Percentiles rank a stretch among this genome's conserved stretches.
phyloP scores from a whole-genome alignment of 768 basidiomycete genomes.

The Calvatia gigantea region DNA sequence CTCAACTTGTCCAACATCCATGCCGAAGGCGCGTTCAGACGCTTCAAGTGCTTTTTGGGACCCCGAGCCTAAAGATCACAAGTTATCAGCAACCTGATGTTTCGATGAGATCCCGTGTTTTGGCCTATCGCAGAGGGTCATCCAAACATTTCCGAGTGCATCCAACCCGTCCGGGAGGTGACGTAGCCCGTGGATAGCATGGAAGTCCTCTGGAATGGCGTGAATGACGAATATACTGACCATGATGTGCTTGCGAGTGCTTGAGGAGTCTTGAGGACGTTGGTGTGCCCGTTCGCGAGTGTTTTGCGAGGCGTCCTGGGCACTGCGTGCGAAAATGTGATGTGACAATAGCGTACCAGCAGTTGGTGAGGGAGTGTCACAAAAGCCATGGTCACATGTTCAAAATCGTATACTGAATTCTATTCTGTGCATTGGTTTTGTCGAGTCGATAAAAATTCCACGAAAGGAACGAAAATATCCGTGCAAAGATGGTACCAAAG shows the following conservation, averaged over 20 bases:
- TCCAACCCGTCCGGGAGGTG: constrained; percentile 32
- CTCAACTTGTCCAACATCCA: constrained; percentile 99
- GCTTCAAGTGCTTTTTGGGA: constrained; percentile 99
- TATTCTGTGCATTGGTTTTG: too few species aligned
- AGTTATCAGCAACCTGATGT: constrained; percentile 23
- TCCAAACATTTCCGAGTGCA: constrained; percentile 31
- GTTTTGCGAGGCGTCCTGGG: constrained; percentile 25
- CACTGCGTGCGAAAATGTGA: constrained; percentile 33
- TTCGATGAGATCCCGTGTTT: constrained; percentile 12
- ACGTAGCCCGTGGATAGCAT: constrained; percentile 18
- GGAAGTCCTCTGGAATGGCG: constrained; percentile 18
- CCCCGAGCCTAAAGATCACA: constrained; percentile 72
- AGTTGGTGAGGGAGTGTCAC: neutral
- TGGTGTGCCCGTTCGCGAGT: constrained; percentile 40
- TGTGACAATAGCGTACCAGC: neutral
- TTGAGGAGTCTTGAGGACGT: constrained; percentile 44
- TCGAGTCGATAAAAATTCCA: neutral
- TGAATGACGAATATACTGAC: constrained; percentile 32
- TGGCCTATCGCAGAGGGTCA: constrained; percentile 28
- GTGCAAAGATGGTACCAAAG: neutral
- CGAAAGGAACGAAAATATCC: neutral
- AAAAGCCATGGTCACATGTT: too few species aligned
- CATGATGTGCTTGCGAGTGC: constrained; percentile 41
- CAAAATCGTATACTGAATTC: too few species aligned
- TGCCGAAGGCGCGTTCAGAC: constrained; percentile 93